Base-by-base conservation (phyloP, 495 filamentous ascomycete genomes). In the Lasiosphaeria ovina region DNA sequence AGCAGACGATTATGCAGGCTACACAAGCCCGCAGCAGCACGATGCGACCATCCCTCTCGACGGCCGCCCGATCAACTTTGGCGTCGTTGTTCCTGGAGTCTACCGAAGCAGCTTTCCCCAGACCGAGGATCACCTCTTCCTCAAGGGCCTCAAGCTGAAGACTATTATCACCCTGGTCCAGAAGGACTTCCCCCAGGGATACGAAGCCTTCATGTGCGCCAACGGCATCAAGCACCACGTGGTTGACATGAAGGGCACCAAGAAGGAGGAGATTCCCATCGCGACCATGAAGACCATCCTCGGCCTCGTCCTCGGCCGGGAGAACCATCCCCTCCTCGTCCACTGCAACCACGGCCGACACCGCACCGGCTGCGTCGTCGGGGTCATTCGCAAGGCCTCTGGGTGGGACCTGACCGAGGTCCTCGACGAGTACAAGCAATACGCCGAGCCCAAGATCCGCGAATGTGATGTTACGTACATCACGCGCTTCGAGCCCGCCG, bases 291-390 rank as follows among this genome's bases (percentile, higher is more conserved):
- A 77, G 58, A 74, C 79, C 9, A 86, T 89, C 49, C 76, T 93
- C 12, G 70, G 80, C 3, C 70, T 92, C 51, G 77, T 92, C 33
- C 74, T 90, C 40, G 79, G 92, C 66, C 74, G 78, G 6, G 68
- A 76, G 11, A 90, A 91, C 57, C 84, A 92, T 59, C 91, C 91
- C 0, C 66, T 96, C 1, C 76, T 94, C 42, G 83, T 96, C 36
- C 91, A 96, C 66, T 96, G 91, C 76, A 96, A 96, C 65, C 91
- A 94, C 65, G 91, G 91, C 60, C 58, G 89, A 83, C 91, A 96
- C 65, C 89, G 91, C 31, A 95, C 91, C 35, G 91, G 91, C 42
- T 94, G 91, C 66, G 84, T 91, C 9, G 80, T 91, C 47, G 91
- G 79, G 16, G 84, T 86, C 57, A 78, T 94, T 40, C 85, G 91